Evolutionary conservation across 768 basidiomycete species (phyloP).

Genomic region (Collybia nuda): DNA sequence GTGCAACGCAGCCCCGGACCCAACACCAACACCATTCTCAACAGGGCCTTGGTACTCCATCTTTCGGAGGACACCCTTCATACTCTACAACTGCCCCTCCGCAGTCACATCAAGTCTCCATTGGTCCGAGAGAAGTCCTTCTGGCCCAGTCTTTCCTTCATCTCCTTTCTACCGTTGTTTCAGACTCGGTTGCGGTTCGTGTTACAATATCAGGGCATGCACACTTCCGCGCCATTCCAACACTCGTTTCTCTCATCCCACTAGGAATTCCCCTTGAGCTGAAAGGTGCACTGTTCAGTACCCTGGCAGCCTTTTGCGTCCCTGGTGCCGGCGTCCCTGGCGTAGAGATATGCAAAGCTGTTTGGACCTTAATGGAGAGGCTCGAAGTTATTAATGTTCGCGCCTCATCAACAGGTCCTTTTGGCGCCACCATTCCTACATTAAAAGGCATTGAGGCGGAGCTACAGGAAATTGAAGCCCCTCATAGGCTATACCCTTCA

Average conservation of each 20-base stretch:
- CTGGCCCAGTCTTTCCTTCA: conserved; percentile 81
- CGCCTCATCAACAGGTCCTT: conserved; percentile 32
- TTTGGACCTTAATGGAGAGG: conserved; percentile 85
- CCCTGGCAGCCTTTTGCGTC: conserved; percentile 79
- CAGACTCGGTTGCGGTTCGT: conserved; percentile 75
- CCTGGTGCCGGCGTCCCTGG: conserved; percentile 74
- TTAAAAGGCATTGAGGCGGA: conserved; percentile 84
- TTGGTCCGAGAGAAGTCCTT: conserved; percentile 69
- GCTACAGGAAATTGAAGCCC: conserved; percentile 83
- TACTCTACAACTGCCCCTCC: conserved; percentile 38
- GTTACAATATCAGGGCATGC: conserved; percentile 73
- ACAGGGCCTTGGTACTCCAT: conserved; percentile 15
- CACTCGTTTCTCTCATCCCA: conserved; percentile 75
- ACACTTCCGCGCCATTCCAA: conserved; percentile 80
- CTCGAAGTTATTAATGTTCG: conserved; percentile 82
- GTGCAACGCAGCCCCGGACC: conserved; percentile 45
- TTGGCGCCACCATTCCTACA: conserved; percentile 47
- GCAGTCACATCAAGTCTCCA: conserved; percentile 44
- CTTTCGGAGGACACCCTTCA: conserved; percentile 26
- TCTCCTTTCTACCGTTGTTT: conserved; percentile 74
- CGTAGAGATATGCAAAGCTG: conserved; percentile 76
- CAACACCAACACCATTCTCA: conserved; percentile 44
- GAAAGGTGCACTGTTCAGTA: conserved; percentile 82
- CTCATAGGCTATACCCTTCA: conserved; percentile 77
- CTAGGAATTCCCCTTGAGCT: conserved; percentile 86